Evolutionary conservation across 257 asterid species (phyloP), one percentile per base, ranked within the genome.

Genomic region (Lycium ferocissimum): DNA sequence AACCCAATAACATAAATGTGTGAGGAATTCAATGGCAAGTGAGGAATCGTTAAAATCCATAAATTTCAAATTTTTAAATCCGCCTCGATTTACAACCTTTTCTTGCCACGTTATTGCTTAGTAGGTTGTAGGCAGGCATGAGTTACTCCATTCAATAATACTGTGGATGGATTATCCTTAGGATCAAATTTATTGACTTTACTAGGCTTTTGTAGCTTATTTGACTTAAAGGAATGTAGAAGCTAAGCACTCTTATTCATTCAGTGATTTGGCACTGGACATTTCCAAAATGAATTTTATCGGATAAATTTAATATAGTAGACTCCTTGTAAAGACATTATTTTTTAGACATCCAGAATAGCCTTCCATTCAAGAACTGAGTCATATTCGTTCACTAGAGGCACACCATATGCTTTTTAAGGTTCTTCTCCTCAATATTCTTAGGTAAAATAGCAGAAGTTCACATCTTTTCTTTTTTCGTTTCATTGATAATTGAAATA

Each of bases 131-230:
- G 58, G 38, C 18, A 5, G 57, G 80, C 51, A 40, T 15, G 26
- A 43, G 17, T 10, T 72, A 72, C 14, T 20, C 75, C 49, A 35
- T 35, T 67, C 75, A 35, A 14, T 18, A 35, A 14, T 18, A 72
- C 37, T 17, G 79, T 70, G 35, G 35, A 40, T 71, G 9, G 37
- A 43, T 71, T 71, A 40, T 71, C 78, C 22, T 38, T 2, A 38
- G 12, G 78, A 53, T 17, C 11, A 45, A 73, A 71, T 18, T 72
- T 20, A 22, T 11, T 75, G 62, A 75, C 14, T 75, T 75, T 75
- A 51, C 6, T 47, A 73, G 59, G 80, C 61, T 51, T 51, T 76
- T 49, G 45, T 22, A 75, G 81, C 62, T 75, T 75, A 3, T 75
- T 75, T 76, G 82, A 51, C 82, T 51, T 53, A 2, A 17, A 13